Base-by-base conservation (phyloP, 805 yeast species). In the Cyberlindnera mycetangii region DNA sequence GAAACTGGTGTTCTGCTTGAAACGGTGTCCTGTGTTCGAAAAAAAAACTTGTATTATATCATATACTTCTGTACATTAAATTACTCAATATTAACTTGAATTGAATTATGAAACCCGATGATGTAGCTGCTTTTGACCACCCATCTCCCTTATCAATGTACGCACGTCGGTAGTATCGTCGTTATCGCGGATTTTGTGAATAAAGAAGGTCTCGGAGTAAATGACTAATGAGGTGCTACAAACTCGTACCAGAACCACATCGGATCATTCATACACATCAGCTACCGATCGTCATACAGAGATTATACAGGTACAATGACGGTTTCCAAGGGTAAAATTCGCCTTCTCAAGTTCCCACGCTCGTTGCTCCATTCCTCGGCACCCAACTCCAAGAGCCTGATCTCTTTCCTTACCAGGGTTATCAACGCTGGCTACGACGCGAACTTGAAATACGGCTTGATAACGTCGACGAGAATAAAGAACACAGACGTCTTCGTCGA, bases 381-480 rank as follows among this genome's bases (percentile, higher is more conserved):
- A 14, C 41, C 52, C 4, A 34, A 45, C 32, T 27, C 45, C 5
- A 2, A n/a, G 0, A 14, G 37, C 3, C 46, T 54, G 5, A 37
- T 52, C 2, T 32, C 25, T 5, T 34, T 51, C 27, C 31, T 55
- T 4, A 56, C 59, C 0, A 19, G 36, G 1, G 40, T 50, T 7
- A 47, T 56, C 40, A 56, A 55, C 37, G 27, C 30, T 3, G 58
- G 57, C 0, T 56, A 56, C 30, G 45, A 48, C 11, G 5, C 10
- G n/a, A 55, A 54, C 43, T 27, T 37, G 38, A 42, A 42, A 30
- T 55, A 39, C 37, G 47, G 48, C 5, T 41, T 56, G 4, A 54
- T 56, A 12, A 45, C 40, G 12, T 45, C 59, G 3, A 25, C 53
- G 0, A 42, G 61, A n/a, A 52, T 56, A 27, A 55, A 56, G 32